Conservation (phyloP, 345 rosid species). For the Gossypioides kirkii region DNA sequence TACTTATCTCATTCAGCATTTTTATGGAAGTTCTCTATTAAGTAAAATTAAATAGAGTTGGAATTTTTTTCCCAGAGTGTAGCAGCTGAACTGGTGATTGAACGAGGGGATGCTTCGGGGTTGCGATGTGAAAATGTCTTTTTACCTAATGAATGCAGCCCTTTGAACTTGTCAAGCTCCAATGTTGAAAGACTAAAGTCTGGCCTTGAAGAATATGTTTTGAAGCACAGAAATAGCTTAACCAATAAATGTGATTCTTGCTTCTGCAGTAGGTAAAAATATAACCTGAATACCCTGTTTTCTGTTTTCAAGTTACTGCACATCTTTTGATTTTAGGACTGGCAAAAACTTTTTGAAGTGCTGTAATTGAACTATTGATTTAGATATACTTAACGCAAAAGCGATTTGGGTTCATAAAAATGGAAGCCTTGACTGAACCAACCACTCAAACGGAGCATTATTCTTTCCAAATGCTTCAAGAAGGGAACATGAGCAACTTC, state of each 20-base stretch:
- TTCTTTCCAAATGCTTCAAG: neutral
- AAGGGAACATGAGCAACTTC: neutral
- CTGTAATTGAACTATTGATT: neutral
- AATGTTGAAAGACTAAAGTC: slow-evolving; percentile 58
- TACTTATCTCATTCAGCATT: neutral
- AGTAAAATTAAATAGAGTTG: neutral
- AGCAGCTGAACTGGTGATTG: slow-evolving; percentile 58
- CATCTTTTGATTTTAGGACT: neutral
- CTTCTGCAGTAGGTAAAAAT: slow-evolving; percentile 46
- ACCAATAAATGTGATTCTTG: slow-evolving; percentile 40
- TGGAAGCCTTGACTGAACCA: neutral
- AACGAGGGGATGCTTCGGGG: slow-evolving; percentile 38
- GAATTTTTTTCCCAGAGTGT: slow-evolving; percentile 45
- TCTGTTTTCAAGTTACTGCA: slow-evolving; percentile 8
- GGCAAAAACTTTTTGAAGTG: neutral
- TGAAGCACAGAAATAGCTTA: slow-evolving; percentile 50
- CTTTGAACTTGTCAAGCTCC: slow-evolving; percentile 40
- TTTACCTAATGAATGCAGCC: slow-evolving; percentile 41
- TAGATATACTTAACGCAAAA: neutral
- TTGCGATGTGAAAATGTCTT: slow-evolving; percentile 43
- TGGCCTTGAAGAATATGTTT: slow-evolving; percentile 73
- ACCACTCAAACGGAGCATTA: neutral
- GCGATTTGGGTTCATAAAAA: neutral
- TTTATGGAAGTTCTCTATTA: neutral
- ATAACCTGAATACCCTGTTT: neutral